phyloP scores from a whole-genome alignment of 164 flowering plant genomes.

The Chloranthus sessilifolius region DNA sequence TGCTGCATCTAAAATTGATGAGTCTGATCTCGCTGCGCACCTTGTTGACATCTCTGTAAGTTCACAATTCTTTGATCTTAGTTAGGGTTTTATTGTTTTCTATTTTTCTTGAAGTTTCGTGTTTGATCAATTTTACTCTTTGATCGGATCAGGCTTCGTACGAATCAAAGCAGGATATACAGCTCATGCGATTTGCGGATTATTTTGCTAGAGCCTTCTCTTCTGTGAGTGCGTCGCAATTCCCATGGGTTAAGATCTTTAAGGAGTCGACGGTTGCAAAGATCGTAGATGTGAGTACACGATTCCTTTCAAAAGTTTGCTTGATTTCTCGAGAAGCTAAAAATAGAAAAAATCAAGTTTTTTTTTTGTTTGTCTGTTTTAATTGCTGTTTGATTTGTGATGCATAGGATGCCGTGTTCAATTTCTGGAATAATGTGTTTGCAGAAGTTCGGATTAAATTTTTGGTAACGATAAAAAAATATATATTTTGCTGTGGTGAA shows the following conservation, averaged over 20 bases:
- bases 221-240: constrained; percentile 45
- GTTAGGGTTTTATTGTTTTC: not conserved
- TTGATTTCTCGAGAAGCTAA: not conserved
- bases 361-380: no score
- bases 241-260: constrained; percentile 70
- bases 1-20: constrained; percentile 43
- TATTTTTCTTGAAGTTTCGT: not conserved
- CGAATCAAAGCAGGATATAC: constrained; percentile 56
- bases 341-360: not conserved
- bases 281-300: constrained; percentile 53
- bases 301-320: not conserved
- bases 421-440: no score
- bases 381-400: no score
- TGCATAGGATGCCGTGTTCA: no score
- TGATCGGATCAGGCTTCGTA: constrained; percentile 41
- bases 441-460: no score
- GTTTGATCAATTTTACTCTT: constrained; percentile 1
- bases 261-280: constrained; percentile 61
- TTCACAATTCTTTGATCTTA: not conserved
- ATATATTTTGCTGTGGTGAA: no score
- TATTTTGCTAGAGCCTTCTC: constrained; percentile 68
- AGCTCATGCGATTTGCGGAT: constrained; percentile 78
- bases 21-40: constrained; percentile 29
- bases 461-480: no score
- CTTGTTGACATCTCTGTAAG: constrained; percentile 60